A percentile compares a stretch with the other conserved stretches of the same genome.
phyloP scores from a whole-genome alignment of 768 basidiomycete genomes.

The Leccinum uliginosum region DNA sequence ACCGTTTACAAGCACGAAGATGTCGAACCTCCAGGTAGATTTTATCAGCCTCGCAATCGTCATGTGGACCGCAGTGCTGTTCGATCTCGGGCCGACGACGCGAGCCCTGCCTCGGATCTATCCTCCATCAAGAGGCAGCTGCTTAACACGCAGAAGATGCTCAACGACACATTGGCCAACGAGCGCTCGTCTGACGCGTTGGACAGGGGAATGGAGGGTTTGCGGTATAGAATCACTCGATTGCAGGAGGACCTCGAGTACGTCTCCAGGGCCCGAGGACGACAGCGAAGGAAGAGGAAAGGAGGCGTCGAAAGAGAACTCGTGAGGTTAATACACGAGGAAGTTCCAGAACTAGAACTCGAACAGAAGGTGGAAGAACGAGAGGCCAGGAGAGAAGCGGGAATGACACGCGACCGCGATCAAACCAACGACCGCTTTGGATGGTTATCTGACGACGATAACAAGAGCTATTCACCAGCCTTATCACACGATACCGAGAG shows the following conservation, averaged over 20 bases:
- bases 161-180: slow-evolving; percentile 67
- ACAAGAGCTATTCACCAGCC: slow-evolving; percentile 27
- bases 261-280: slow-evolving; percentile 68
- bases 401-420: slow-evolving; percentile 79
- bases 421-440: slow-evolving; percentile 78
- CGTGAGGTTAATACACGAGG: slow-evolving; percentile 80
- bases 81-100: slow-evolving; percentile 66
- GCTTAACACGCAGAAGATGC: slow-evolving; percentile 70
- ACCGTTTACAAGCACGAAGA: slow-evolving; percentile 87
- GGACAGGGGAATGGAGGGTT: slow-evolving; percentile 66
- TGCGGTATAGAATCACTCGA: slow-evolving; percentile 78
- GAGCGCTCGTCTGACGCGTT: slow-evolving; percentile 84
- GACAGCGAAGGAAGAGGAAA: slow-evolving; percentile 76
- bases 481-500: slow-evolving; percentile 30
- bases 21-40: slow-evolving; percentile 51
- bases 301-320: slow-evolving; percentile 83
- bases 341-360: slow-evolving; percentile 68
- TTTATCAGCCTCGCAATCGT: slow-evolving; percentile 77
- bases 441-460: slow-evolving; percentile 50
- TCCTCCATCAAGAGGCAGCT: slow-evolving; percentile 85
- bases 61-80: slow-evolving; percentile 85
- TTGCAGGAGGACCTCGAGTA: slow-evolving; percentile 92
- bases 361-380: slow-evolving; percentile 78
- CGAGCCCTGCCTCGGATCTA: slow-evolving; percentile 61
- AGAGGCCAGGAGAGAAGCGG: slow-evolving; percentile 75